These are phyloP conservation scores for Limtongia smithiae DNA, from an alignment of 805 yeast genomes.

Conservation along the genomic window DNA sequence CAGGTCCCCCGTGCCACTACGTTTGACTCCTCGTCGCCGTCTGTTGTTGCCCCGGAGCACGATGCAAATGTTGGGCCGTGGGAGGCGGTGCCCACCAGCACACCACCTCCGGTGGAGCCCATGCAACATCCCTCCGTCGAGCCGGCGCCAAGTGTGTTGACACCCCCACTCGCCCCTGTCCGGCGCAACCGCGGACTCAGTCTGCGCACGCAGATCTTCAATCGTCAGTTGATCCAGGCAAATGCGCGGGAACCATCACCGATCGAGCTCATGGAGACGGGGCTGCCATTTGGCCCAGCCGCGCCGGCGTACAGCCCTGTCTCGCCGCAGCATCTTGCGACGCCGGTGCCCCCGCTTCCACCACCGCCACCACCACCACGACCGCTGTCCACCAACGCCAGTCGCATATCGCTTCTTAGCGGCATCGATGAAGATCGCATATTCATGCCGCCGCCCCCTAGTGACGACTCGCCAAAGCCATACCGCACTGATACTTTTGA, in stretches of 20 bases:
- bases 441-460: neutral
- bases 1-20: too few species aligned
- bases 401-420: neutral
- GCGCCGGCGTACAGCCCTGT: slow-evolving; percentile 9
- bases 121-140: neutral
- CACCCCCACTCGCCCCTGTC: neutral
- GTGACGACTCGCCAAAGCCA: neutral
- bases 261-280: slow-evolving; percentile 38
- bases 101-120: neutral
- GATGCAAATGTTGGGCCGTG: too few species aligned
- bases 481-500: neutral
- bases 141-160: neutral
- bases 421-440: neutral
- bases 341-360: neutral
- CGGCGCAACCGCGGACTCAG: slow-evolving; percentile 53
- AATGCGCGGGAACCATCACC: slow-evolving; percentile 31
- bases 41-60: too few species aligned
- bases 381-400: too few species aligned
- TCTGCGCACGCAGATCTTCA: slow-evolving; percentile 61
- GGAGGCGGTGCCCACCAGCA: slow-evolving; percentile 1
- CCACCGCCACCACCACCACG: neutral
- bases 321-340: slow-evolving; percentile 13
- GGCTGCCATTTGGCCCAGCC: slow-evolving; percentile 26
- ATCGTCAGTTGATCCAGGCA: slow-evolving; percentile 36
- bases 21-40: too few species aligned